phyloP scores from a whole-genome alignment of 257 asterid genomes.

The Lithospermum erythrorhizon region DNA sequence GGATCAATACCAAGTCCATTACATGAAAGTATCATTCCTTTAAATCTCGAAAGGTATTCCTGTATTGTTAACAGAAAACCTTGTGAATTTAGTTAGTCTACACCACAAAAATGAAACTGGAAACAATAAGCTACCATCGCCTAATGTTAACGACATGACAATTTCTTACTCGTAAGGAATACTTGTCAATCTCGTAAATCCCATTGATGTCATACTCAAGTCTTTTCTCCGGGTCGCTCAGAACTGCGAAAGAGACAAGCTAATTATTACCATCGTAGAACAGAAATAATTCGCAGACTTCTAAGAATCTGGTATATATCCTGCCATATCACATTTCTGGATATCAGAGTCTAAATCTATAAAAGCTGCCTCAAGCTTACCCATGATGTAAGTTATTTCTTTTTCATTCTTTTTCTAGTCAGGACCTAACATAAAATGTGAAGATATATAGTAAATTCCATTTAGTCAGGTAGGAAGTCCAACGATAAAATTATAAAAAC shows the following conservation, averaged over 20 bases:
- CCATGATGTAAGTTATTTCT: neutral
- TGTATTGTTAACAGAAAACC: neutral
- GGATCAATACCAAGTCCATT: constrained; percentile 61
- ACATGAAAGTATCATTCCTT: neutral
- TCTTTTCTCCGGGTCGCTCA: constrained; percentile 58
- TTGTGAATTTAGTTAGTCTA: constrained; percentile 18
- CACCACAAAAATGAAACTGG: constrained; percentile 9
- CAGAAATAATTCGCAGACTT: neutral
- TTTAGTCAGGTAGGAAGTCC: neutral
- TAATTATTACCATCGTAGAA: neutral
- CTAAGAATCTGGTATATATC: neutral
- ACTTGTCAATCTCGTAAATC: constrained; percentile 49
- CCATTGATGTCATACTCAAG: constrained; percentile 56
- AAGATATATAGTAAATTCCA: neutral
- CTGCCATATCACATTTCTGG: neutral
- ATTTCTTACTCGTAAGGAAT: constrained; percentile 43
- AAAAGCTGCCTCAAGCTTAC: neutral
- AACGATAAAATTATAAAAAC: neutral
- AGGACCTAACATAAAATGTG: too few species aligned
- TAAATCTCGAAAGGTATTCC: neutral
- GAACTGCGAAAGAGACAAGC: constrained; percentile 27
- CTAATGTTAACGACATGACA: neutral
- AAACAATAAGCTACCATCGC: constrained; percentile 11
- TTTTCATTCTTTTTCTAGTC: neutral
- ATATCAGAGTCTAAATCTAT: neutral